Evolutionary conservation across 805 yeast genomes (phyloP), one percentile per base, ranked within the genome.

Genomic region (Pichia sporocuriosa): DNA sequence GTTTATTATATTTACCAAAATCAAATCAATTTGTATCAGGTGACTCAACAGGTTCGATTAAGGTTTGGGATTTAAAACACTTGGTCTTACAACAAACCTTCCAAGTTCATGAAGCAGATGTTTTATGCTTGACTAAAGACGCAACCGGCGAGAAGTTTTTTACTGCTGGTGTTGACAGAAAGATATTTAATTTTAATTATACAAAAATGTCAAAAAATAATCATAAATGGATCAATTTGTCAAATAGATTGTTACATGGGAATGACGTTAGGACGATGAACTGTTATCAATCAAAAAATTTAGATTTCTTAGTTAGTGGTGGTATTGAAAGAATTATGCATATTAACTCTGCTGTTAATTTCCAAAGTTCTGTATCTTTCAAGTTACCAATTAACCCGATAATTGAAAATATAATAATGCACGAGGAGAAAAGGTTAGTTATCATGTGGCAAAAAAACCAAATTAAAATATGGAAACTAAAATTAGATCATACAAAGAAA

Each of bases 31-130:
- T 93, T 44, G 94, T 86, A n/a, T 79, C 88, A 46, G 98, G 97
- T 41, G 99, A 93, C 65, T 88, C 97, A 6, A 90, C 97, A 1
- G 99, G 99, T 2, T 72, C 84, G 8, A 76, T 93, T 39, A 90
- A 90, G 62, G 74, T 93, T 49, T 93, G 99, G 99, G 96, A 90
- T 55, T 69, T 82, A 48, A 72, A 75, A 36, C 81, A 77, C 51
- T 79, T 79, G 51, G 80, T 96, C 1, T 66, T 93, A 45, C 68
- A 77, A 39, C 97, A 90, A 61, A 77, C 84, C 20, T 88, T 87
- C 61, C 74, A 77, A 49, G 77, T 78, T 10, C 97, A 93, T 57
- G 94, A 84, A 37, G 96, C 96, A 1, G 99, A 93, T 71, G 85
- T 89, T 4, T 67, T 93, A 49, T 76, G 87, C 43, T 65, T 93